These are phyloP conservation scores for Penicillium sp. DNA, from an alignment of 2,329 filamentous ascomycete genomes.

Conservation along the genomic window DNA sequence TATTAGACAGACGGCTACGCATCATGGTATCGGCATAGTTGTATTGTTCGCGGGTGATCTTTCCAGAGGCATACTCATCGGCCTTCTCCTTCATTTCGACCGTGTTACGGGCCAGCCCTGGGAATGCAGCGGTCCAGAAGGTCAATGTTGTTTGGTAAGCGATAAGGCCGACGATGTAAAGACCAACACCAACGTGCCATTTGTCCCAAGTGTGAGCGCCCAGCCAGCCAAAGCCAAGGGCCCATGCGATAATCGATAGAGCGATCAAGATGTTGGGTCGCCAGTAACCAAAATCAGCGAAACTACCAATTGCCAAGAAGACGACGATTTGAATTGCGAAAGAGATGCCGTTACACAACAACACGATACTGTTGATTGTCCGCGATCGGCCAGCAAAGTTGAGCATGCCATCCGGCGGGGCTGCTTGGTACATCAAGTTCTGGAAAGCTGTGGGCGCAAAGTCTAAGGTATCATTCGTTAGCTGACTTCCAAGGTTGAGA, in stretches of 20 bases:
- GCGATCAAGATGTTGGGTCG: slow-evolving; percentile 62
- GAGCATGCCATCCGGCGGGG: slow-evolving; percentile 54
- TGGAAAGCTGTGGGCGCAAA: slow-evolving; percentile 66
- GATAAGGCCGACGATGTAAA: slow-evolving; percentile 67
- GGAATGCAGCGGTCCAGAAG: slow-evolving; percentile 68
- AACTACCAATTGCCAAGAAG: slow-evolving; percentile 48
- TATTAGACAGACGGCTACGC: slow-evolving; percentile 63
- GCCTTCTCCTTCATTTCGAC: slow-evolving; percentile 51
- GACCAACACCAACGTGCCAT: slow-evolving; percentile 60
- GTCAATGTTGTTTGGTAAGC: slow-evolving; percentile 67
- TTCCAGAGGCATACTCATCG: slow-evolving; percentile 50
- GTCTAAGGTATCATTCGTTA: slow-evolving; percentile 31
- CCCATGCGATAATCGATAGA: slow-evolving; percentile 61
- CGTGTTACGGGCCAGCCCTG: slow-evolving; percentile 57
- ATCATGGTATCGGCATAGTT: slow-evolving; percentile 62
- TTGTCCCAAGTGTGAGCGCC: slow-evolving; percentile 60
- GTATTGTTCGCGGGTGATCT: slow-evolving; percentile 60
- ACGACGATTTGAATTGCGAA: slow-evolving; percentile 65
- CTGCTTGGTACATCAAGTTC: slow-evolving; percentile 62
- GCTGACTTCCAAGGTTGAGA: neutral
- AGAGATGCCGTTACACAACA: slow-evolving; percentile 65
- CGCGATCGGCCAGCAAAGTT: slow-evolving; percentile 57
- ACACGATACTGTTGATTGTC: slow-evolving; percentile 65
- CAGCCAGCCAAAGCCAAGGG: slow-evolving; percentile 65
- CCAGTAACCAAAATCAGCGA: slow-evolving; percentile 65